A percentile compares a stretch with the other conserved stretches of the same genome.
These are phyloP conservation scores for Penicillium brasilianum DNA, from an alignment of 2,329 filamentous ascomycete genomes.

Conservation along the genomic window DNA sequence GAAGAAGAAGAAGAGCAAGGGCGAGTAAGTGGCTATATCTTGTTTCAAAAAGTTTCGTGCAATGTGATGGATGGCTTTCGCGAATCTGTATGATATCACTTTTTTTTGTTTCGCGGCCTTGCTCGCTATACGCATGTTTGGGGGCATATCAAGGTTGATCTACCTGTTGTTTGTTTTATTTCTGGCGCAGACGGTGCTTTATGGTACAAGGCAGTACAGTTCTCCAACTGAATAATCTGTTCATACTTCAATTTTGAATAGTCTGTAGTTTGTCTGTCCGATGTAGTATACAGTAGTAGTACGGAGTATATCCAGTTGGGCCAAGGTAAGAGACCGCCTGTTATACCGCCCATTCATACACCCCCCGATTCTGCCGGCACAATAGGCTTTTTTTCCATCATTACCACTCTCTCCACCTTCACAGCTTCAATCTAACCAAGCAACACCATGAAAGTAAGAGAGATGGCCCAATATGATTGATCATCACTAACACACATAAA, in stretches of 20 bases:
- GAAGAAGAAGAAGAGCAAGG: conserved; percentile 54
- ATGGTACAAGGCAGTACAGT: conserved; percentile 41
- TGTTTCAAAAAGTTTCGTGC: conserved; percentile 47
- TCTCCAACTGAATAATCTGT: conserved; percentile 35
- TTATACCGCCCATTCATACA: neutral
- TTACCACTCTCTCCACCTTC: conserved; percentile 8
- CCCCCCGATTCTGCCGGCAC: conserved; percentile 26
- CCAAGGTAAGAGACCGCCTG: neutral
- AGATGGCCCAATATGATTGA: neutral
- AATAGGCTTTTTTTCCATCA: conserved; percentile 32
- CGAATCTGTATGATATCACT: conserved; percentile 53
- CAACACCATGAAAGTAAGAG: conserved; percentile 35
- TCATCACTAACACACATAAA: neutral
- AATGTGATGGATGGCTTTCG: conserved; percentile 36
- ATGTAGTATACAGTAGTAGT: neutral
- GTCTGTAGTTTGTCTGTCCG: neutral
- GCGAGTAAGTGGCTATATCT: conserved; percentile 62
- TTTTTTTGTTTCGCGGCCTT: conserved; percentile 30
- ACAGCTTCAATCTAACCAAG: conserved; percentile 1
- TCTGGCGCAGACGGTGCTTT: conserved; percentile 38
- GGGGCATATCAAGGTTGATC: conserved; percentile 34
- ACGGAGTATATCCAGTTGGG: neutral
- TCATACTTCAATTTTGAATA: conserved; percentile 25
- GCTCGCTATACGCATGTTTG: conserved; percentile 32
- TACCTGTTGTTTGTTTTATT: conserved; percentile 35